Percentiles rank a stretch among this genome's conserved stretches.
Evolutionary conservation across 208 protist species (phyloP).

Genomic region (Wallacemonas sp.): DNA sequence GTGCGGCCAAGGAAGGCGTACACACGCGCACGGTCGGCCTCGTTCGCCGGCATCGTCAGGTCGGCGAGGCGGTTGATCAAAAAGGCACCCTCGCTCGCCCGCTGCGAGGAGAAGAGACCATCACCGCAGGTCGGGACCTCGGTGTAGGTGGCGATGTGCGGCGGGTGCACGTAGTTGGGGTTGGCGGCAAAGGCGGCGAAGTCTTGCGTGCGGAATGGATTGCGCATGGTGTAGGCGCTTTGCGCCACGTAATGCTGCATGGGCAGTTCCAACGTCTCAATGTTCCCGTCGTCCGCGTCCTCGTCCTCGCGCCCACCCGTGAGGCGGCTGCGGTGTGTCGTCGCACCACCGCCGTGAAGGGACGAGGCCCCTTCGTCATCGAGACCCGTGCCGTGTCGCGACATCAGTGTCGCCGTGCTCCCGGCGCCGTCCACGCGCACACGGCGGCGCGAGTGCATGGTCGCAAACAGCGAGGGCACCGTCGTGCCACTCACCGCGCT

Average conservation of each 20-base stretch:
- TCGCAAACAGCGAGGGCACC: conserved; percentile 11
- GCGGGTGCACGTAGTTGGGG: conserved; percentile 48
- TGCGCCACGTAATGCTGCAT: conserved; percentile 48
- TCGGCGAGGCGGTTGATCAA: conserved; percentile 45
- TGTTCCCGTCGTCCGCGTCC: not conserved
- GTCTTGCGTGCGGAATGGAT: conserved; percentile 71
- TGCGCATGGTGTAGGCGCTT: conserved; percentile 66
- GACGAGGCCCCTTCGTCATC: not conserved
- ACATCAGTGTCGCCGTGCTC: not conserved
- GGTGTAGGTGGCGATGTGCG: conserved; percentile 30
- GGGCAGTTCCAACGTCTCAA: conserved; percentile 11
- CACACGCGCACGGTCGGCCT: conserved; percentile 26
- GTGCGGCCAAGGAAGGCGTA: conserved; percentile 29
- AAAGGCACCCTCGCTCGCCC: conserved; percentile 43
- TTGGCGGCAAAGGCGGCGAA: conserved; percentile 66
- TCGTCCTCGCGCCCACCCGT: not conserved
- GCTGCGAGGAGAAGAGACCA: conserved; percentile 5
- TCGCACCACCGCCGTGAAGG: not conserved
- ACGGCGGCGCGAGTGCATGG: not conserved
- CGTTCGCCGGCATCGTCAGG: conserved; percentile 24
- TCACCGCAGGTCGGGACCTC: conserved; percentile 20
- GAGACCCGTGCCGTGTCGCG: not conserved
- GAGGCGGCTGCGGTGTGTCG: not conserved
- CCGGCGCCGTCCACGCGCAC: not conserved
- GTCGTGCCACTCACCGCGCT: not conserved